These are phyloP conservation scores for Parietichytrium sp. DNA, from an alignment of 108 stramenopile genomes.

Conservation along the genomic window DNA sequence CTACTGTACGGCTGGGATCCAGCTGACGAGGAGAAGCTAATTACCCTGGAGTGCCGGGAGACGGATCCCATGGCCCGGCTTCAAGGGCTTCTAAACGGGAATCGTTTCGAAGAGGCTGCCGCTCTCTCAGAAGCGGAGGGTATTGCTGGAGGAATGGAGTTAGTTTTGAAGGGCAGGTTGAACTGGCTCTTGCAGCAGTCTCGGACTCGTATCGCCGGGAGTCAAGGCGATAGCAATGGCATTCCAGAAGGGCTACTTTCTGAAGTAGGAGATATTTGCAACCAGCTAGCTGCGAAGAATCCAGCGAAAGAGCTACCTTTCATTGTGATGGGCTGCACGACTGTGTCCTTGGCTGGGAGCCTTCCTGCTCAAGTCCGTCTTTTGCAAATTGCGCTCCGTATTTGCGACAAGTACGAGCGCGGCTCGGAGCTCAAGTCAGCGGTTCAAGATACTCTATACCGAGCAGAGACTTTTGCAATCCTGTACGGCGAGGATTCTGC, in stretches of 20 bases:
- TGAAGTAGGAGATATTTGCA: neutral
- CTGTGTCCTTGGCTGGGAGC: neutral
- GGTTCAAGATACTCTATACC: constrained; percentile 2
- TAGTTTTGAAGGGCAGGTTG: neutral
- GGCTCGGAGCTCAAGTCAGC: neutral
- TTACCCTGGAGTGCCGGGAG: too few species aligned
- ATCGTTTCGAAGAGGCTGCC: neutral
- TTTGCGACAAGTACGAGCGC: neutral
- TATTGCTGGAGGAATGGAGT: neutral
- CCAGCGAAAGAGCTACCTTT: neutral
- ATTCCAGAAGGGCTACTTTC: neutral
- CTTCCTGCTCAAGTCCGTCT: neutral
- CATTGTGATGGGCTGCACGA: neutral
- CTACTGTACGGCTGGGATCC: too few species aligned
- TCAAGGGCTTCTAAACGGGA: neutral
- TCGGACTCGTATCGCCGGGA: neutral
- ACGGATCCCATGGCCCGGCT: too few species aligned
- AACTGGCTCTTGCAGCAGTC: neutral
- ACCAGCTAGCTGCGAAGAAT: neutral
- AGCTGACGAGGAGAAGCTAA: too few species aligned
- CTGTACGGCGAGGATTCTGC: neutral
- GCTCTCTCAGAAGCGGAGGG: neutral
- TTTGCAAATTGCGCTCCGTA: neutral
- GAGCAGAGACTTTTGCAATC: neutral
- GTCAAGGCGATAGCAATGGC: neutral